phyloP scores from a whole-genome alignment of 2,329 filamentous ascomycete genomes.

The Truncatella angustata region DNA sequence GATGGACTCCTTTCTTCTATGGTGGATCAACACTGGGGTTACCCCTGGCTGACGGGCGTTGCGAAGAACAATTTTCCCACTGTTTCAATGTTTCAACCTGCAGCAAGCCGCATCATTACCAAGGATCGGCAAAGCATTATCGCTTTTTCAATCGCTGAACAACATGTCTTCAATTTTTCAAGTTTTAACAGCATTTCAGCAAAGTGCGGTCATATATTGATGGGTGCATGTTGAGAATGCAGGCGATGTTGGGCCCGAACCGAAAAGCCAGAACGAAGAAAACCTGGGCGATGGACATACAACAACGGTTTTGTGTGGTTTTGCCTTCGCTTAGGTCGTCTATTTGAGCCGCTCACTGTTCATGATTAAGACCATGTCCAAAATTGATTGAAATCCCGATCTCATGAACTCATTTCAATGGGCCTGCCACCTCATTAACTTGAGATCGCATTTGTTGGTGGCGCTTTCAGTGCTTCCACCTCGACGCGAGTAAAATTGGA shows the following conservation, averaged over 20 bases:
- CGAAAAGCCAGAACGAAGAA: no score
- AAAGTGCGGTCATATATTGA: no score
- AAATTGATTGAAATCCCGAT: not conserved
- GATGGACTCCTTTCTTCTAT: not conserved
- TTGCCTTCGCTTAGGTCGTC: not conserved
- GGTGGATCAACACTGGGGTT: not conserved
- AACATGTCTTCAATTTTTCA: no score
- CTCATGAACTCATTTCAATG: not conserved
- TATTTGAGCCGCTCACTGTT: conserved; percentile 5
- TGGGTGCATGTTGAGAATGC: no score
- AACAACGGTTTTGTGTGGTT: no score
- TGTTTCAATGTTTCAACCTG: not conserved
- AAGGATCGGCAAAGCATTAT: not conserved
- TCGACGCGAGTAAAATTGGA: conserved; percentile 1
- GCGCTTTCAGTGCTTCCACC: not conserved
- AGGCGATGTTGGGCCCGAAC: no score
- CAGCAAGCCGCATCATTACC: not conserved
- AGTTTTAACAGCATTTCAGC: no score
- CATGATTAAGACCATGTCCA: not conserved
- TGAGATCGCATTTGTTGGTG: not conserved
- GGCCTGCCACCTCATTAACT: conserved; percentile 1
- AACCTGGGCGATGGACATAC: no score
- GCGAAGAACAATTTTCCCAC: not conserved
- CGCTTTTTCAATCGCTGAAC: no score
- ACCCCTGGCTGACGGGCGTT: not conserved